Evolutionary conservation across 1,139 yeast species (phyloP).

Genomic region (Diutina ranongensis): DNA sequence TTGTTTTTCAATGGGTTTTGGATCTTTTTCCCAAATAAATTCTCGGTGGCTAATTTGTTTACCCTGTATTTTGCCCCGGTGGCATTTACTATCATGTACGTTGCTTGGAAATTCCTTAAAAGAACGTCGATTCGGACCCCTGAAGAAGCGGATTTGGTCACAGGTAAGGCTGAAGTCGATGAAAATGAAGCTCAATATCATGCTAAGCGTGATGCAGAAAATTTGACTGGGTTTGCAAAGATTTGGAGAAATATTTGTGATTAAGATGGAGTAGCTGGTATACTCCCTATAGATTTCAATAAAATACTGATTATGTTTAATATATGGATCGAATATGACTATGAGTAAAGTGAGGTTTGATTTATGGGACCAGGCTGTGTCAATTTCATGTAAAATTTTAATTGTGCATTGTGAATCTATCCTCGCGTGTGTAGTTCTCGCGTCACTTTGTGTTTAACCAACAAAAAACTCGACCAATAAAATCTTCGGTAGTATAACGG

Average conservation of each 20-base stretch:
- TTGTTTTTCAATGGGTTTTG: constrained; percentile 30
- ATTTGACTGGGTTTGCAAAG: not conserved
- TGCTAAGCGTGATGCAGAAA: not conserved
- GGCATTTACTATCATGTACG: constrained; percentile 16
- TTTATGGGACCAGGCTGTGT: no score
- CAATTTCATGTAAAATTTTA: no score
- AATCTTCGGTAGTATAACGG: not conserved
- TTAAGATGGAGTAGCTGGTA: not conserved
- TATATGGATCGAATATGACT: no score
- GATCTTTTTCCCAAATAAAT: constrained; percentile 30
- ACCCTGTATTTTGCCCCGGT: constrained; percentile 32
- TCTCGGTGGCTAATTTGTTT: constrained; percentile 24
- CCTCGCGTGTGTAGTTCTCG: no score
- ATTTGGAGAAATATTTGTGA: not conserved
- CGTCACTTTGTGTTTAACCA: no score
- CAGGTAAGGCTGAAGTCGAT: constrained; percentile 26
- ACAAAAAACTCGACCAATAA: no score
- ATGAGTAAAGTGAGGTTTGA: no score
- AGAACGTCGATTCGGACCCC: constrained; percentile 22
- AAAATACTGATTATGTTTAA: no score
- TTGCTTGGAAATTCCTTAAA: constrained; percentile 26
- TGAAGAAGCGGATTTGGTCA: constrained; percentile 24
- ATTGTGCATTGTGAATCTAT: no score
- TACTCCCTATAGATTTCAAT: no score
- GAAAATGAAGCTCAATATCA: constrained; percentile 17